phyloP scores from a whole-genome alignment of 2,329 filamentous ascomycete species.

The Nemania bipapillata region DNA sequence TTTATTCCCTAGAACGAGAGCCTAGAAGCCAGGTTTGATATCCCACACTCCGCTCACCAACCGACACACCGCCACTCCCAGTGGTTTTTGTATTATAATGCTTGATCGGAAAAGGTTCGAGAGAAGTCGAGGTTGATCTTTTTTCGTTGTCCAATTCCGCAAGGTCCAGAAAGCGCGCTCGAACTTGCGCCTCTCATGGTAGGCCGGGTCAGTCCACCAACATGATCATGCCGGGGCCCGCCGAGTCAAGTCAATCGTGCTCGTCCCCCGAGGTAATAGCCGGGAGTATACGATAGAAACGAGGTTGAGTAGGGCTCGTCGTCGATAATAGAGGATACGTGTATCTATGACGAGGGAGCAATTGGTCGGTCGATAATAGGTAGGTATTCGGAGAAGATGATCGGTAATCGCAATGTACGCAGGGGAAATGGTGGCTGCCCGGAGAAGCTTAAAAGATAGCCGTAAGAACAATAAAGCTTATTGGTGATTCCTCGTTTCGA shows the following conservation, averaged over 20 bases:
- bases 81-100: constrained; percentile 15
- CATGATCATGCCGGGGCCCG: constrained; percentile 45
- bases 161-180: constrained; percentile 47
- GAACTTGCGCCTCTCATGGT: constrained; percentile 49
- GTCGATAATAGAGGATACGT: background rate
- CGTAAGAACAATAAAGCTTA: constrained; percentile 23
- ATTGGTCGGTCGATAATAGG: constrained; percentile 22
- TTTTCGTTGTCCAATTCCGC: constrained; percentile 37
- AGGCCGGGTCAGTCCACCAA: constrained; percentile 48
- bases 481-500: constrained; percentile 11
- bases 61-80: constrained; percentile 32
- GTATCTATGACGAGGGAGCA: constrained; percentile 11
- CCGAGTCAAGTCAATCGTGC: constrained; percentile 34
- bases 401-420: background rate
- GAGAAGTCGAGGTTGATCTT: constrained; percentile 15
- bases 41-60: constrained; percentile 42
- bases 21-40: constrained; percentile 33
- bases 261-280: background rate
- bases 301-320: background rate
- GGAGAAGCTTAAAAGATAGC: constrained; percentile 15
- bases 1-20: constrained; percentile 32
- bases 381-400: constrained; percentile 12
- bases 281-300: background rate
- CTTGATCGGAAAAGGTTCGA: background rate
- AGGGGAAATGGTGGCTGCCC: constrained; percentile 5